phyloP scores from a whole-genome alignment of 331 rosid genomes.

The Quercus lobata region DNA sequence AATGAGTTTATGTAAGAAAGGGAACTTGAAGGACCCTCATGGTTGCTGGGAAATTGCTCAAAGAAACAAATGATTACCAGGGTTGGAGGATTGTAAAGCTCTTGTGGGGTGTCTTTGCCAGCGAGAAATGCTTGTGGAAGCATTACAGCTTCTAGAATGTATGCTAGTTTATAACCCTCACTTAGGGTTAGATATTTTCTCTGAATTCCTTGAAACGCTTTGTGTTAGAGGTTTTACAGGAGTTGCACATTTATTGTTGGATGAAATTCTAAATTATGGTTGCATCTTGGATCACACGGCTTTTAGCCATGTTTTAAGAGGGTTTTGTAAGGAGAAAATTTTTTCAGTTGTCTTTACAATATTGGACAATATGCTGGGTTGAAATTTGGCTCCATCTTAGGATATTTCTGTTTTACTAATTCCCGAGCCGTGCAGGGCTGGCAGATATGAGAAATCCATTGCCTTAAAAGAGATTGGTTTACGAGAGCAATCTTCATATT shows the following conservation, averaged over 20 bases:
- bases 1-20: conserved; percentile 53
- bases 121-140: conserved; percentile 43
- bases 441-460: conserved; percentile 45
- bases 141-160: conserved; percentile 57
- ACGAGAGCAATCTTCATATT: conserved; percentile 36
- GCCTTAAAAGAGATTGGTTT: conserved; percentile 46
- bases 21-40: conserved; percentile 49
- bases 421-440: conserved; percentile 52
- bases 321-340: conserved; percentile 44
- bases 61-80: conserved; percentile 55
- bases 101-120: conserved; percentile 51
- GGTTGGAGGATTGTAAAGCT: conserved; percentile 41
- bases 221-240: conserved; percentile 38
- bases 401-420: conserved; percentile 53
- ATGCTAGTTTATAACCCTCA: conserved; percentile 53
- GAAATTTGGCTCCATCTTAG: conserved; percentile 37
- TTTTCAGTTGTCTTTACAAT: conserved; percentile 44
- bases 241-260: conserved; percentile 38
- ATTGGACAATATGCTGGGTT: conserved; percentile 52
- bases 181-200: conserved; percentile 41
- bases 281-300: conserved; percentile 38
- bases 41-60: conserved; percentile 55
- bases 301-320: conserved; percentile 50
- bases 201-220: conserved; percentile 48
- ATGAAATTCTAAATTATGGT: conserved; percentile 44